Percentiles rank a stretch among this genome's conserved stretches.
These are phyloP conservation scores for Hypholoma sublateritium DNA, from an alignment of 768 basidiomycete species.

Conservation along the genomic window DNA sequence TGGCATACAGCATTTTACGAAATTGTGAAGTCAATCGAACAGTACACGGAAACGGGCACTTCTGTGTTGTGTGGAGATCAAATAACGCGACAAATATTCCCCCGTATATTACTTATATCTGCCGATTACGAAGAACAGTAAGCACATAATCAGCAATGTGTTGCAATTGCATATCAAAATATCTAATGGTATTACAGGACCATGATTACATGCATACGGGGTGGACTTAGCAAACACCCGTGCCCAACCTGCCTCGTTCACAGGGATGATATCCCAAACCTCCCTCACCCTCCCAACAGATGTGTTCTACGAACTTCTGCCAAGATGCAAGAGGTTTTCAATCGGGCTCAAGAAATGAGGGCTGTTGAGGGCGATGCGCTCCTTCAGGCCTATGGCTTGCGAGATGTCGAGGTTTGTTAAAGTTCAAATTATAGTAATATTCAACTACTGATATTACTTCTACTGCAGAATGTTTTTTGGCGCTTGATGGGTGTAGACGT, in stretches of 20 bases:
- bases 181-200: slow-evolving; percentile 11
- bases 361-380: slow-evolving; percentile 16
- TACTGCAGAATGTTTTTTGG: slow-evolving; percentile 38
- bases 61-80: slow-evolving; percentile 15
- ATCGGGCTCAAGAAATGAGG: slow-evolving; percentile 10
- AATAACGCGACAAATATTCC: slow-evolving; percentile 24
- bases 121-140: slow-evolving; percentile 43
- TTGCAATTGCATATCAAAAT: neutral
- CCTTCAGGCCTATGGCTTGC: slow-evolving; percentile 20
- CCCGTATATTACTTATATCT: slow-evolving; percentile 31
- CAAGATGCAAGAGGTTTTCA: slow-evolving; percentile 15
- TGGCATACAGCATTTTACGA: slow-evolving; percentile 35
- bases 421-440: neutral
- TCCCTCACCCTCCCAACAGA: slow-evolving; percentile 14
- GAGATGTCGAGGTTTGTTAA: slow-evolving; percentile 21
- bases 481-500: slow-evolving; percentile 25
- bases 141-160: slow-evolving; percentile 6
- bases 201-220: slow-evolving; percentile 36
- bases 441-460: neutral
- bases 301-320: slow-evolving; percentile 17
- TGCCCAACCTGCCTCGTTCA: slow-evolving; percentile 39
- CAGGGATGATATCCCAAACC: slow-evolving; percentile 13
- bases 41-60: neutral
- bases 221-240: slow-evolving; percentile 25
- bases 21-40: slow-evolving; percentile 22